Evolutionary conservation across 2,329 filamentous ascomycete genomes (phyloP).

Genomic region (Pyrenophora graminea): DNA sequence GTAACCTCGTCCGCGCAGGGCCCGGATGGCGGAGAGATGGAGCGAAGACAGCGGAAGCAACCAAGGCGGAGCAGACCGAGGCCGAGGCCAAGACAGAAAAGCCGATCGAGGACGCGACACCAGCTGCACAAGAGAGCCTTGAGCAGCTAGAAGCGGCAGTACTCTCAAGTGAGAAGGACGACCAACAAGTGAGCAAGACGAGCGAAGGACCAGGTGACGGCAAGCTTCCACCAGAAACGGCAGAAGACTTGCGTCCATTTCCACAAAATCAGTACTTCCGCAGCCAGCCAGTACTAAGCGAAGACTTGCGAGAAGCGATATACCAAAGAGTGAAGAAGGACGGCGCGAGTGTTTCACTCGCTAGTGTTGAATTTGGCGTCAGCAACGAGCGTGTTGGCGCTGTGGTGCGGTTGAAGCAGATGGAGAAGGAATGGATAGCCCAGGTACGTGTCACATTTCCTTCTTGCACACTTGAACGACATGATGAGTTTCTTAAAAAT

Average conservation of each 20-base stretch:
- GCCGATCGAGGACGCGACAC: slow-evolving; percentile 28
- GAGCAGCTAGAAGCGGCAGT: slow-evolving; percentile 36
- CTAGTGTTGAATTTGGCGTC: slow-evolving; percentile 76
- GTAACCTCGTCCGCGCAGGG: slow-evolving; percentile 51
- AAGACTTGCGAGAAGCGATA: slow-evolving; percentile 72
- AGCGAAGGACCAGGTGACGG: slow-evolving; percentile 22
- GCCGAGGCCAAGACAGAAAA: slow-evolving; percentile 20
- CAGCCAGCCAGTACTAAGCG: slow-evolving; percentile 74
- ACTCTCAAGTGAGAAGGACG: slow-evolving; percentile 25
- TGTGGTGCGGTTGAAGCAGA: slow-evolving; percentile 80
- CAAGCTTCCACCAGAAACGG: slow-evolving; percentile 37
- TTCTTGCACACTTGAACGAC: slow-evolving; percentile 13
- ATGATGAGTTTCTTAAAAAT: slow-evolving; percentile 74
- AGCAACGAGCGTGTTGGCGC: slow-evolving; percentile 85
- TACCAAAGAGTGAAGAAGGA: slow-evolving; percentile 69
- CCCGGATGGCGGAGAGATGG: slow-evolving; percentile 26
- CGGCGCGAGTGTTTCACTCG: slow-evolving; percentile 69
- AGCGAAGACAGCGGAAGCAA: slow-evolving; percentile 21
- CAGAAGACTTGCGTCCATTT: slow-evolving; percentile 61
- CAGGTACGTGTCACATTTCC: slow-evolving; percentile 64
- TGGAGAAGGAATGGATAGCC: slow-evolving; percentile 76
- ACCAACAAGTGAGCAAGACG: slow-evolving; percentile 17
- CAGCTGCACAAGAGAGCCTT: slow-evolving; percentile 35
- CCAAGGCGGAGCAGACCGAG: slow-evolving; percentile 8
- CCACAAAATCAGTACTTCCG: slow-evolving; percentile 73